phyloP scores from a whole-genome alignment of 306 rosid genomes.

The Vigna reflexopilosa region DNA sequence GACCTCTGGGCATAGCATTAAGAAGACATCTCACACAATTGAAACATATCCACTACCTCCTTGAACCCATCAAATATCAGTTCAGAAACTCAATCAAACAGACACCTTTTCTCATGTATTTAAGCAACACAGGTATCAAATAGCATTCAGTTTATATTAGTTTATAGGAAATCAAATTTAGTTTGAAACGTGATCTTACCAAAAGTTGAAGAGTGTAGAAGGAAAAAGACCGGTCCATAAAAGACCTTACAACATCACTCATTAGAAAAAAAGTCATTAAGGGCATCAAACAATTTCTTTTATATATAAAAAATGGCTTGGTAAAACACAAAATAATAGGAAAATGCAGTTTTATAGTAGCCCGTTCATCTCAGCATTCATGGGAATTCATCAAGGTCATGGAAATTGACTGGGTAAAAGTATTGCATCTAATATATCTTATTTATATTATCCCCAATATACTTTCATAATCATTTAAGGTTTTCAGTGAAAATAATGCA shows the following conservation, averaged over 20 bases:
- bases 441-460: conserved; percentile 30
- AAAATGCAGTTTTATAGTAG: conserved; percentile 9
- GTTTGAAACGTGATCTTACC: conserved; percentile 62
- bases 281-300: not conserved
- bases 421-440: conserved; percentile 9
- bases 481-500: conserved; percentile 43
- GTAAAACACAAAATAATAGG: conserved; percentile 23
- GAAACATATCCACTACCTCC: conserved; percentile 24
- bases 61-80: conserved; percentile 25
- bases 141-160: conserved; percentile 22
- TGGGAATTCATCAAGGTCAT: not conserved
- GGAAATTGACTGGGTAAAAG: not conserved
- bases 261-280: not conserved
- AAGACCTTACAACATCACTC: conserved; percentile 13
- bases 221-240: conserved; percentile 25
- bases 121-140: conserved; percentile 11
- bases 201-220: conserved; percentile 52
- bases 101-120: not conserved
- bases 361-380: conserved; percentile 18
- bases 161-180: conserved; percentile 8
- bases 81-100: not conserved
- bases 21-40: conserved; percentile 28
- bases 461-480: conserved; percentile 9
- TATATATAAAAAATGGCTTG: not conserved
- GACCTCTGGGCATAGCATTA: conserved; percentile 59